A percentile compares a stretch with the other conserved stretches of the same genome.
Evolutionary conservation across 2,329 filamentous ascomycete species (phyloP).

Genomic region (Diaporthe destruens): DNA sequence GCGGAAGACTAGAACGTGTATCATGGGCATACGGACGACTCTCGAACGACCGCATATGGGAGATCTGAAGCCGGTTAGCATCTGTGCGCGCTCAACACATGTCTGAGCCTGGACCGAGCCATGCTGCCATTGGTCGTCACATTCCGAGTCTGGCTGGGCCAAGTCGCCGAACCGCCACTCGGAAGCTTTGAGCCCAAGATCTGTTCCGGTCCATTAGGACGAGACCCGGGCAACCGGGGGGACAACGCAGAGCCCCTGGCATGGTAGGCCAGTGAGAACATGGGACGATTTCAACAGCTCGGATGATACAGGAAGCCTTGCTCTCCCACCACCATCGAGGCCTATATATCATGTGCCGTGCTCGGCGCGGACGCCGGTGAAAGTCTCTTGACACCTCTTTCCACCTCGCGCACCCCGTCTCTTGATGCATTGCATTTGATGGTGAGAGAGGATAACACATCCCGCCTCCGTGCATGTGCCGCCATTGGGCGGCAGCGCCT

Average conservation of each 20-base stretch:
- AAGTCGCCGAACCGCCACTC: conserved; percentile 18
- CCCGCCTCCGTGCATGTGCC: not conserved
- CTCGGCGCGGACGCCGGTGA: conserved; percentile 15
- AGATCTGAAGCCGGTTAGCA: conserved; percentile 22
- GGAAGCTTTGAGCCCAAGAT: conserved; percentile 1
- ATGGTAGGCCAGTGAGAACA: not conserved
- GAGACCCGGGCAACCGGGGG: too few relatives aligned
- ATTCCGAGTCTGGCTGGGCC: not conserved
- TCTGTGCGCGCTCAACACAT: conserved; percentile 21
- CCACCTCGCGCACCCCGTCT: not conserved
- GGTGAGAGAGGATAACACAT: not conserved
- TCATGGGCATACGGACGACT: not conserved
- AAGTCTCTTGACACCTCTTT: not conserved
- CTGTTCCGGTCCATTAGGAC: not conserved
- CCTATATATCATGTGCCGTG: conserved; percentile 19
- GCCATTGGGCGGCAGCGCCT: conserved; percentile 5
- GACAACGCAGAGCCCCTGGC: not conserved
- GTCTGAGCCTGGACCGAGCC: conserved; percentile 13
- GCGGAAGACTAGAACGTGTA: conserved; percentile 7
- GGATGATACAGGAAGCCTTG: conserved; percentile 11
- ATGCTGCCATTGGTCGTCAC: conserved; percentile 5
- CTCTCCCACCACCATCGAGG: not conserved
- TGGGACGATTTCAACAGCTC: conserved; percentile 28
- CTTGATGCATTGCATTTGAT: conserved; percentile 6
- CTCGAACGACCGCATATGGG: not conserved